Base-by-base conservation (phyloP, 495 filamentous ascomycete genomes). In the Tuber indicum region DNA sequence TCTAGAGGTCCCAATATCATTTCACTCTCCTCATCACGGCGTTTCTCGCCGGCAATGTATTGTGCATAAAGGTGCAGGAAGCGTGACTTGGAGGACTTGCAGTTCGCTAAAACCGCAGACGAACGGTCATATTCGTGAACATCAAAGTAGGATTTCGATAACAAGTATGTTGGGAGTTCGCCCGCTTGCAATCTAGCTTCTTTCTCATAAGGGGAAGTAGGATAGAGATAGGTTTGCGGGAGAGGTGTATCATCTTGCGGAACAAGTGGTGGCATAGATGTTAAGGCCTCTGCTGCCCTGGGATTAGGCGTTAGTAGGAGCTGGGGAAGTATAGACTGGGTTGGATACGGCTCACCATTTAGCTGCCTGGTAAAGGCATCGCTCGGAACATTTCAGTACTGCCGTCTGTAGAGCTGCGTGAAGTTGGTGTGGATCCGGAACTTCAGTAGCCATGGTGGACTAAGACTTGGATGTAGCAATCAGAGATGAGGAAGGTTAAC, bases 1-100 rank as follows among this genome's bases (percentile, higher is more conserved):
- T 99, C 96, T 46, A 93, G 89, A 0, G 96, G 96, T 0, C 96
- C 96, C 84, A 99, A 87, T 10, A 99, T 92, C 93, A 97, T 98
- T 85, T 99, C 96, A 42, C 92, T 92, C 46, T 98, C 96, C 82
- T 99, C 96, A 83, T 97, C 92, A 84, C 93, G 97, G 73, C 92
- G 89, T 86, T 99, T 99, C 86, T 98, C 96, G 3, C 96, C 96
- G 1, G 95, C 91, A 74, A 99, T 88, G 81, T 92, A 94, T 77
- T 93, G 96, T 36, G 96, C 92, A 79, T 99, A 99, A 21, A 98
- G 86, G 1, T 93, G 91, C 49, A 99, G 87, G 82, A 99, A 99
- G n/a, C 77, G 79, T 46, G 82, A 80, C 66, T 84, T 84, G 43
- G 71, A 36, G 7, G 82, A 83, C 7, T 45, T 73, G 73, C 82